Evolutionary conservation across 106 monocot genomes (phyloP), one percentile per base, ranked within the genome.

Genomic region (Dioscorea zingiberensis): DNA sequence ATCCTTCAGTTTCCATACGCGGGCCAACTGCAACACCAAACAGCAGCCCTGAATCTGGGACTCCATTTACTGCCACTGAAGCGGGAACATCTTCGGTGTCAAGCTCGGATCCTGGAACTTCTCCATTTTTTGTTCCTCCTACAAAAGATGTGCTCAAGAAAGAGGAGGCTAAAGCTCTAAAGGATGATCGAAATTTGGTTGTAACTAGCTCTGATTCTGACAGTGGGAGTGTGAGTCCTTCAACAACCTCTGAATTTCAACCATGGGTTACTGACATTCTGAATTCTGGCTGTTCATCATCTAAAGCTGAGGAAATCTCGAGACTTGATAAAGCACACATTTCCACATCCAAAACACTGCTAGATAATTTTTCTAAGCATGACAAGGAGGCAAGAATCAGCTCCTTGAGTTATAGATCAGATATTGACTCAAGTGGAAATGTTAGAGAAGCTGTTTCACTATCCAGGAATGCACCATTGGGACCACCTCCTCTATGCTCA

Each of bases 401-500:
- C 32, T 59, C 23, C 25, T 13, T 27, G 57, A 60, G 11, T 21
- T 55, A 32, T 44, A 59, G 25, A 74, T 60, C 66, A 66, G 57
- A 60, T 59, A n/a, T 48, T 13, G 66, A 67, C 21, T 65, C 57
- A 11, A 67, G 23, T 38, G 59, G 67, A 58, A 74, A 60, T 74
- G 59, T 66, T 26, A 59, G 59, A 60, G 74, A 74, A 47, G 49
- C 74, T 17, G 21, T 67, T 44, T 67, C 25, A 59, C 55, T 51
- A 22, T 48, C 47, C 11, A 58, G 59, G 60, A 74, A 30, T 58
- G 67, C 66, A 67, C 74, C 74, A 27, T 25, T 56, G 23, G 74
- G 66, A 48, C 66, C 65, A 12, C 74, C 74, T 59, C 66, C 66
- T 53, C 30, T 74, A 25, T 74, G 74, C 44, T 74, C 67, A 67